Evolutionary conservation across 495 filamentous ascomycete species (phyloP), one percentile per base, ranked within the genome.

Genomic region (Parachaetomium inaequale): DNA sequence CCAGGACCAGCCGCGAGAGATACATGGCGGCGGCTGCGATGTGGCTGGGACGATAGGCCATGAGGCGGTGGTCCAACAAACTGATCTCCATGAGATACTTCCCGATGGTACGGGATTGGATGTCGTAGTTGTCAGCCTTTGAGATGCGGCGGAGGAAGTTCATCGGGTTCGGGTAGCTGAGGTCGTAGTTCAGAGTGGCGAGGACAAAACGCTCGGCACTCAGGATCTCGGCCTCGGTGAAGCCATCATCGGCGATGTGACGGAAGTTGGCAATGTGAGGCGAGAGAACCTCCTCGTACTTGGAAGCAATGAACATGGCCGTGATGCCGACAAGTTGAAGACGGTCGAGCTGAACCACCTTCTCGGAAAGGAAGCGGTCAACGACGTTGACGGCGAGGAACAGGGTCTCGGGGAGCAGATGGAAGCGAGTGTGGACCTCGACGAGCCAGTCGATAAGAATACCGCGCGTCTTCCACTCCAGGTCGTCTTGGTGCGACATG

Each of bases 1-100:
- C 88, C 61, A 98, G 79, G 58, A 96, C 95, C 57, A 96, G 77
- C 59, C 94, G 89, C 11, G 95, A 86, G 57, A 96, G 79, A 74
- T 96, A 98, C 94, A 98, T 98, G 58, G 94, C 85, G 14, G 88
- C 90, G 46, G 94, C 95, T 68, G 91, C 89, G 60, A 97, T 80
- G 55, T 94, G 91, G 70, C 93, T 96, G 34, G 94, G 91, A 15
- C 86, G 85, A 72, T 88, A 93, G 45, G 80, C 73, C 83, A 98
- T 87, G 76, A 98, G 94, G 26, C 91, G 88, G 67, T 98, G 89
- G 68, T 98, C 94, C 14, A 98, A 80, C 61, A 96, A 81, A 73
- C 91, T 93, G 70, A 98, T 96, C 79, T 98, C 94, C 82, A 96
- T 90, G n/a, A 98, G 83, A 74, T 97, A 98, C 78, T 98, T 98